Conservation (phyloP, 192 early-diverging fungal species). For the Rhizophagus sp. region DNA sequence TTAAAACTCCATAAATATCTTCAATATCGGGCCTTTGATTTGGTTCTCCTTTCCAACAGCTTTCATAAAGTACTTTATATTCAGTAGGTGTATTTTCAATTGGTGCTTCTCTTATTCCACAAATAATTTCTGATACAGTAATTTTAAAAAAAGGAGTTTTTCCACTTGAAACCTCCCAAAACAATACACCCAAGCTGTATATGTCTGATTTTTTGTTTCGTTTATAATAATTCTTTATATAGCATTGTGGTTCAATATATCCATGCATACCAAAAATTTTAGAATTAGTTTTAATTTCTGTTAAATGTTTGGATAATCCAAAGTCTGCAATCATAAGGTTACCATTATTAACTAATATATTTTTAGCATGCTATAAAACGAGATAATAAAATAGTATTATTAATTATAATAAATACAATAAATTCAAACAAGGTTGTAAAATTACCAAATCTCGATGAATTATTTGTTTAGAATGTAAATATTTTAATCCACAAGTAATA, state of each 20-base stretch:
- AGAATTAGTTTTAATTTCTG: not conserved
- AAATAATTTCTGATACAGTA: conserved; percentile 24
- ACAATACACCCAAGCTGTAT: conserved; percentile 43
- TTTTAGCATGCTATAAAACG: conserved; percentile 11
- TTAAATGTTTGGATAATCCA: conserved; percentile 3
- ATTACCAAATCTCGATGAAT: conserved; percentile 26
- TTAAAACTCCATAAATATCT: too few species aligned
- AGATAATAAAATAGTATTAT: not conserved
- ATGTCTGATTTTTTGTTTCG: conserved; percentile 41
- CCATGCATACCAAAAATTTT: not conserved
- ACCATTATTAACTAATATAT: conserved; percentile 20
- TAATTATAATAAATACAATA: too few species aligned
- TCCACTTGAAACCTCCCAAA: conserved; percentile 45
- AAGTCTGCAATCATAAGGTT: conserved; percentile 16
- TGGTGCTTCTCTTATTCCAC: conserved; percentile 34
- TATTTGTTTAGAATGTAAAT: not conserved
- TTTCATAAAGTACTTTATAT: conserved; percentile 39
- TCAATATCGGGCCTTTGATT: conserved; percentile 39
- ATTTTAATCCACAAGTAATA: conserved; percentile 4
- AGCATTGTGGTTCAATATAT: conserved; percentile 5
- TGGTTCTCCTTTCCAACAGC: conserved; percentile 37
- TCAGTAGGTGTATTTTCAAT: conserved; percentile 36
- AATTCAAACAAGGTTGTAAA: too few species aligned
- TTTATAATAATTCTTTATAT: not conserved
- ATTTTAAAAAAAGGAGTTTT: conserved; percentile 29